These are phyloP conservation scores for Gymnopilus junonius DNA, from an alignment of 768 basidiomycete genomes.

Conservation along the genomic window DNA sequence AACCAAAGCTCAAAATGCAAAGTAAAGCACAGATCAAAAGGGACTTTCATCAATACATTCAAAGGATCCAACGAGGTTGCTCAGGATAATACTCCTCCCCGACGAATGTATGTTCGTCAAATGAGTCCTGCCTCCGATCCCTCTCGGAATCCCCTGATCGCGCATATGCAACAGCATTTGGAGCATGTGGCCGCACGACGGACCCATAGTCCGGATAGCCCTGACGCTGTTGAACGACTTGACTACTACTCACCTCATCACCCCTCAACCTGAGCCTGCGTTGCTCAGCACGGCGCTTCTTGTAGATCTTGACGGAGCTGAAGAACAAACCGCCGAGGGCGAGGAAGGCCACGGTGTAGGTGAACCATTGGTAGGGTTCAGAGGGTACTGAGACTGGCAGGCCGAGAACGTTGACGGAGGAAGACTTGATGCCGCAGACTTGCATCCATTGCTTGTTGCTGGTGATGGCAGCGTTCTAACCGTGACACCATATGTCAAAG, in stretches of 20 bases:
- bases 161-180: conserved; percentile 7
- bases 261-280: conserved; percentile 47
- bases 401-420: conserved; percentile 29
- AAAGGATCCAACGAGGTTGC: conserved; percentile 42
- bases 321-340: conserved; percentile 41
- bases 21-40: background rate
- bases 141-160: conserved; percentile 6
- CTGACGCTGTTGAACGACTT: conserved; percentile 28
- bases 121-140: conserved; percentile 10
- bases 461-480: conserved; percentile 54
- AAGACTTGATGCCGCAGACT: conserved; percentile 41
- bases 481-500: background rate
- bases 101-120: conserved; percentile 23
- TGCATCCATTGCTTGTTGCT: conserved; percentile 60
- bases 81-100: conserved; percentile 34
- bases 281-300: conserved; percentile 43
- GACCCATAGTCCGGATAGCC: conserved; percentile 38
- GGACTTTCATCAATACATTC: conserved; percentile 5
- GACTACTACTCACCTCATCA: conserved; percentile 58
- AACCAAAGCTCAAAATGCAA: background rate
- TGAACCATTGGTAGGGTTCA: conserved; percentile 36
- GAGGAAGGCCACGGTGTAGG: conserved; percentile 41
- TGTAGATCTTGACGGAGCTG: conserved; percentile 40
- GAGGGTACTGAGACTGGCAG: conserved; percentile 14
- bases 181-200: conserved; percentile 27